Base-by-base conservation (phyloP, 192 early-diverging fungal species). In the Umbelopsis vinacea region DNA sequence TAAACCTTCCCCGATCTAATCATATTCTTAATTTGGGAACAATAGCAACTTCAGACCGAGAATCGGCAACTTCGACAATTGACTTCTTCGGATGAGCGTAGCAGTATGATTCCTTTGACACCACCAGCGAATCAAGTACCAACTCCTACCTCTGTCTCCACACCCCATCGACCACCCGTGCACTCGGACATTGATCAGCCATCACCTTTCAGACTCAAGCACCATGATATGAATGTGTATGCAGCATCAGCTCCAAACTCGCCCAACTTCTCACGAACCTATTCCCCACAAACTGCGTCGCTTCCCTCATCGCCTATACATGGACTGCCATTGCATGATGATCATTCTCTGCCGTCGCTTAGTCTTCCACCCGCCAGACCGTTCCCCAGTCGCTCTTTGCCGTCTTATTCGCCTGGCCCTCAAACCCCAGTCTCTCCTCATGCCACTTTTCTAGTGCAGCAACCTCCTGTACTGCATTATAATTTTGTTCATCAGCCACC, bases 201-300 rank as follows among this genome's bases (percentile, higher is more conserved):
- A 37, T 37, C 57, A 15, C 55, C 55, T 63, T 63, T 37, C 35
- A 33, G 57, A 29, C 23, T 63, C 12, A 63, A 63, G 35, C 66
- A 74, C 15, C 45, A 35, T 33, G 33, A 66, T 24, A 55, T 50
- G 22, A 35, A 43, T 71, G 53, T 37, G 21, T 29, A 22, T 48
- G 43, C 55, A 66, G 57, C 57, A 21, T 72, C 71, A 22, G 55
- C 71, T 33, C 71, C 71, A 17, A 72, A 72, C 35, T 72, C 71
- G 66, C 71, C 71, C 12, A 72, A 46, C 26, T 24, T 57, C 15
- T 45, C 29, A 7, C 46, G 48, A 19, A 12, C 23, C 15, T 46
- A 48, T 11, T 48, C 55, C 19, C 21, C 57, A 46, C 71, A 72
- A 47, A 47, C 55, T 35, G 40, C 46, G 23, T 72, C 71, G 3